A percentile compares a stretch with the other conserved stretches of the same genome.
Conservation (phyloP, 2,329 filamentous ascomycete species). For the Coleophoma eucalyptorum region DNA sequence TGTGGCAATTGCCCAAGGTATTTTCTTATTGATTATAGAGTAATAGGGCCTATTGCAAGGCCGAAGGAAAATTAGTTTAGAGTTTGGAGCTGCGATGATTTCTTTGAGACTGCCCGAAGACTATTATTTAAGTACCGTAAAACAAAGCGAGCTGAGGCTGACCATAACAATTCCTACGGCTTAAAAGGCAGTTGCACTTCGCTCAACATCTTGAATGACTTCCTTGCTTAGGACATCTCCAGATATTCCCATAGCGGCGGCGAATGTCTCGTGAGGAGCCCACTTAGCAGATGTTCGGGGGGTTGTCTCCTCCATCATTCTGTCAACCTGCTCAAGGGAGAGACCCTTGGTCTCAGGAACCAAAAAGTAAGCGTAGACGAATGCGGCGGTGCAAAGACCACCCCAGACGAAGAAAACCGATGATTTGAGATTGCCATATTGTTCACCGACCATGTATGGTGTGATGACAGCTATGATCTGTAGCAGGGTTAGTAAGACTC, state of each 20-base stretch:
- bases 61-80: no score
- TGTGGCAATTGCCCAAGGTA: no score
- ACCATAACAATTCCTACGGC: neutral
- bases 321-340: conserved; percentile 67
- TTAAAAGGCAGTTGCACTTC: neutral
- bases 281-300: neutral
- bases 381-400: conserved; percentile 47
- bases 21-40: no score
- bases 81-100: no score
- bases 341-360: conserved; percentile 72
- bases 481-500: conserved; percentile 43
- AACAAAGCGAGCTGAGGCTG: no score
- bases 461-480: conserved; percentile 60
- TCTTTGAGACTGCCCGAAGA: no score
- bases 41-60: no score
- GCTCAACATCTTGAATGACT: neutral
- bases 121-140: no score
- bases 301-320: conserved; percentile 41
- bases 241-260: neutral
- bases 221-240: neutral
- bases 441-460: conserved; percentile 58
- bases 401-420: conserved; percentile 49
- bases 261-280: neutral
- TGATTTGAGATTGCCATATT: conserved; percentile 24
- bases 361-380: conserved; percentile 51